These are phyloP conservation scores for Dorcoceras hygrometricum DNA, from an alignment of 257 asterid genomes.

Conservation along the genomic window DNA sequence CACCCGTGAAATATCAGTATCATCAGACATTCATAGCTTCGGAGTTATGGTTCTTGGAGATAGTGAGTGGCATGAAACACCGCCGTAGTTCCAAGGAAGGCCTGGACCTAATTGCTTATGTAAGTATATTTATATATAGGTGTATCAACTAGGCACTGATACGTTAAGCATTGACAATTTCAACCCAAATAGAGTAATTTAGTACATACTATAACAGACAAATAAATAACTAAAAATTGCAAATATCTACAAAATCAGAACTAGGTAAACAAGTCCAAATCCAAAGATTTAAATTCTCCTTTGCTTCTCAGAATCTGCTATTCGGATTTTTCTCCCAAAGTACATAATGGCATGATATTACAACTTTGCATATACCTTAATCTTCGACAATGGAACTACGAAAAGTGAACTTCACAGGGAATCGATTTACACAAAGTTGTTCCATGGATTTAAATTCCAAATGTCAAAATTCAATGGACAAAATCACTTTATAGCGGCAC, in stretches of 20 bases:
- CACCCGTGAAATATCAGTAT: neutral
- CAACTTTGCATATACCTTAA: neutral
- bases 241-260: neutral
- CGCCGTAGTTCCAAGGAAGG: neutral
- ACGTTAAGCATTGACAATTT: neutral
- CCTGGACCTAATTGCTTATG: neutral
- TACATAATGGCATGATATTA: neutral
- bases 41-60: neutral
- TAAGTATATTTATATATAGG: neutral
- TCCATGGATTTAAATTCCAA: too few species aligned
- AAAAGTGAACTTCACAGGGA: neutral
- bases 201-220: neutral
- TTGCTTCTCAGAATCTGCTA: neutral
- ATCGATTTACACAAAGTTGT: neutral
- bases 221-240: neutral
- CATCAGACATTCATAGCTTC: neutral
- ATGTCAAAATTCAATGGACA: too few species aligned
- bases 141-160: neutral
- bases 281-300: neutral
- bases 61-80: neutral
- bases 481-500: neutral
- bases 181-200: neutral
- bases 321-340: neutral
- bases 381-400: neutral
- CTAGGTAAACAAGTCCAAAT: neutral